A percentile compares a stretch with the other conserved stretches of the same genome.
These are phyloP conservation scores for Calocybe gambosa DNA, from an alignment of 1,284 basidiomycete species.

Conservation along the genomic window DNA sequence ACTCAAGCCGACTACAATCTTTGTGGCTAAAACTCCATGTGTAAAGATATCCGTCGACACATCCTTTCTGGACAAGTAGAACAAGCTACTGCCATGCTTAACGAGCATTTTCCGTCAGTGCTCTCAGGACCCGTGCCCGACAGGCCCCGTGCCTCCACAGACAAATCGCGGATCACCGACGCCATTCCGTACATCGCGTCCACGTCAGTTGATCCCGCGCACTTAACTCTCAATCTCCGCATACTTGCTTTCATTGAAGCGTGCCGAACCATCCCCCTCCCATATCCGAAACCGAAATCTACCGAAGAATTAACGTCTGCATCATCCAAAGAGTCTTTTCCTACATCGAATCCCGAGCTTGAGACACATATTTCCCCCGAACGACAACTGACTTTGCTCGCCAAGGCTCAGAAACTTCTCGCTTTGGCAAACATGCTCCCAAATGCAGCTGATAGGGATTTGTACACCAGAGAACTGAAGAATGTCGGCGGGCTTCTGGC, in stretches of 20 bases:
- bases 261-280: conserved; percentile 64
- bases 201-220: conserved; percentile 62
- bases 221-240: conserved; percentile 76
- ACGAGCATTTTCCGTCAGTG: conserved; percentile 65
- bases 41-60: conserved; percentile 55
- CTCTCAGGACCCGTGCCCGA: conserved; percentile 32
- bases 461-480: conserved; percentile 63
- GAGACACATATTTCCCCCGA: conserved; percentile 26
- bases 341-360: conserved; percentile 13
- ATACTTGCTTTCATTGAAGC: conserved; percentile 81
- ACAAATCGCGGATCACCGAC: conserved; percentile 13
- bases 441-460: conserved; percentile 44
- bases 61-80: conserved; percentile 69
- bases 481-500: conserved; percentile 73
- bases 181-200: conserved; percentile 44
- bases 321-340: conserved; percentile 1
- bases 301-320: conserved; percentile 9
- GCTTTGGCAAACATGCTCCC: conserved; percentile 47
- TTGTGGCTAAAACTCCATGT: background rate
- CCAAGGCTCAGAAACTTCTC: conserved; percentile 57
- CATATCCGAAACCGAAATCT: conserved; percentile 29
- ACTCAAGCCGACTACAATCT: background rate
- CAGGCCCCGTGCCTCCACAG: conserved; percentile 6
- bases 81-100: conserved; percentile 59
- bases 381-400: conserved; percentile 41